These are phyloP conservation scores for Laetiporus sulphureus DNA, from an alignment of 1,284 basidiomycete species.

Conservation along the genomic window DNA sequence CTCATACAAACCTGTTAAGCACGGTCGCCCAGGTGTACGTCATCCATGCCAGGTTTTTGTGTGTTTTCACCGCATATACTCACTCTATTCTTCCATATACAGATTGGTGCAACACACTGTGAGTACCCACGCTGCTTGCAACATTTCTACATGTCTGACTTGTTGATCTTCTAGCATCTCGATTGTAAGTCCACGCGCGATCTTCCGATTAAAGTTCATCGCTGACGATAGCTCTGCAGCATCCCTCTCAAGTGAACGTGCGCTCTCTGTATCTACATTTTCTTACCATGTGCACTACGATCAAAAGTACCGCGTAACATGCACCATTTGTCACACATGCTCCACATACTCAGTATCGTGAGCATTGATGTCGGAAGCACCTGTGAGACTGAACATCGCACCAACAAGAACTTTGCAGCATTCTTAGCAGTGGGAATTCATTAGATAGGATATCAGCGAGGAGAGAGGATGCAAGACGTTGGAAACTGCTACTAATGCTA, in stretches of 20 bases:
- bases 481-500: conserved; percentile 6
- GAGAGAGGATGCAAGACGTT: neutral
- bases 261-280: conserved; percentile 20
- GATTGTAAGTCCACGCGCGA: conserved; percentile 67
- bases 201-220: no score
- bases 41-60: conserved; percentile 15
- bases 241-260: conserved; percentile 71
- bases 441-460: no score
- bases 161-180: conserved; percentile 60
- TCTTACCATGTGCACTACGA: conserved; percentile 24
- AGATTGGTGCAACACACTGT: conserved; percentile 91
- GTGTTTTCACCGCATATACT: neutral
- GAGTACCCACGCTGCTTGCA: conserved; percentile 9
- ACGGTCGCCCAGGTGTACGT: conserved; percentile 93
- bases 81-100: conserved; percentile 4
- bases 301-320: conserved; percentile 29
- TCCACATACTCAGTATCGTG: neutral
- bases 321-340: conserved; percentile 17
- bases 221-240: no score
- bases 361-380: no score
- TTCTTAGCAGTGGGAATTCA: no score
- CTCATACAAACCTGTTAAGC: conserved; percentile 98
- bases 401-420: no score
- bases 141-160: no score
- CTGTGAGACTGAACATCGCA: no score